These are phyloP conservation scores for Penicillium palitans DNA, from an alignment of 2,329 filamentous ascomycete species.

Conservation along the genomic window DNA sequence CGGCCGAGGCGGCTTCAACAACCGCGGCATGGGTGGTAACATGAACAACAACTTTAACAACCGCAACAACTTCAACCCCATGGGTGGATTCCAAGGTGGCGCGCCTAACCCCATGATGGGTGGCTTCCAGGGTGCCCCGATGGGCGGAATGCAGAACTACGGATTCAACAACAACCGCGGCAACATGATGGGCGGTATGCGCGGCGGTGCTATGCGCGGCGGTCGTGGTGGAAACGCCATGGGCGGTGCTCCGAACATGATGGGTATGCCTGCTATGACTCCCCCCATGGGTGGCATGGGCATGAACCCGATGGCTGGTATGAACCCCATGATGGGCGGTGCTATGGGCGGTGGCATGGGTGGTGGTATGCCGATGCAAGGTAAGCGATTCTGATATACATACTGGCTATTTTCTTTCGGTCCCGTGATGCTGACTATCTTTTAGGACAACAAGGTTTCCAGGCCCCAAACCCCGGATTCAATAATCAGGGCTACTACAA, in stretches of 20 bases:
- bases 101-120: slow-evolving; percentile 50
- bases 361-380: slow-evolving; percentile 51
- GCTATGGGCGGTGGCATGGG: slow-evolving; percentile 39
- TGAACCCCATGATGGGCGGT: slow-evolving; percentile 59
- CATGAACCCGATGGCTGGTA: slow-evolving; percentile 57
- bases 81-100: slow-evolving; percentile 52
- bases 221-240: slow-evolving; percentile 58
- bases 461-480: slow-evolving; percentile 59
- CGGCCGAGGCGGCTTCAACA: slow-evolving; percentile 54
- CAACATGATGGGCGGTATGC: slow-evolving; percentile 59
- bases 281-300: slow-evolving; percentile 32
- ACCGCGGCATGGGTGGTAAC: slow-evolving; percentile 41
- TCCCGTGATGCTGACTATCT: slow-evolving; percentile 18
- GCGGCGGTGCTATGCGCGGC: slow-evolving; percentile 57
- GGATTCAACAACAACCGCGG: slow-evolving; percentile 55
- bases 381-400: slow-evolving; percentile 37
- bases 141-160: slow-evolving; percentile 54
- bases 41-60: slow-evolving; percentile 28
- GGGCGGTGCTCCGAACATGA: slow-evolving; percentile 51
- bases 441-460: slow-evolving; percentile 54
- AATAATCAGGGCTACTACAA: slow-evolving; percentile 17
- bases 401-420: too few relatives aligned
- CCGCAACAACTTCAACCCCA: slow-evolving; percentile 27
- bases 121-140: slow-evolving; percentile 45
- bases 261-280: slow-evolving; percentile 55